A percentile compares a stretch with the other conserved stretches of the same genome.
These are phyloP conservation scores for Saccharomycopsis crataegensis DNA, from an alignment of 1,139 yeast species.

Conservation along the genomic window DNA sequence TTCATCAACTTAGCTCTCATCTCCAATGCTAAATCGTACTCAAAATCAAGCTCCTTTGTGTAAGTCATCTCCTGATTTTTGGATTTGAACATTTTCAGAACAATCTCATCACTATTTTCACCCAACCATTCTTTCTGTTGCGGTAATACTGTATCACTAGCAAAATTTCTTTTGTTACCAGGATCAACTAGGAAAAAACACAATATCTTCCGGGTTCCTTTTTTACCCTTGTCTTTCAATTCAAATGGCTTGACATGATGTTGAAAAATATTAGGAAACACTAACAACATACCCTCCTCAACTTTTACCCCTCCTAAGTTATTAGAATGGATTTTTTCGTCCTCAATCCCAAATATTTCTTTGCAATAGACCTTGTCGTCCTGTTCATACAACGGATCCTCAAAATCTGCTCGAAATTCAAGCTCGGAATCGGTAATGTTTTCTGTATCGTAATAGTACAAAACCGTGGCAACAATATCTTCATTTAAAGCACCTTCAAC, in stretches of 20 bases:
- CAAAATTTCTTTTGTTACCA: slow-evolving; percentile 27
- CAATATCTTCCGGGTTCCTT: slow-evolving; percentile 36
- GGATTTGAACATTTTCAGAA: neutral
- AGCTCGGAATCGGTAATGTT: slow-evolving; percentile 35
- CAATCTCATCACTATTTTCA: slow-evolving; percentile 16
- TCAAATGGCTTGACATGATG: slow-evolving; percentile 37
- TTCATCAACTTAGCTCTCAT: slow-evolving; percentile 30
- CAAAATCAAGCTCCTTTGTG: neutral
- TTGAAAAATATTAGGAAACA: slow-evolving; percentile 37
- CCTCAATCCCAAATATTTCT: slow-evolving; percentile 31
- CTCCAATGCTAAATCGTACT: no score
- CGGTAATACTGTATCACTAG: slow-evolving; percentile 35
- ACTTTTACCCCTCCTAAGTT: slow-evolving; percentile 29
- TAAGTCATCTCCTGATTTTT: neutral
- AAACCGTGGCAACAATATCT: slow-evolving; percentile 37
- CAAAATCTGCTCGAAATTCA: slow-evolving; percentile 29
- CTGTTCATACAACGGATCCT: slow-evolving; percentile 35
- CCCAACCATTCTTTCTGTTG: slow-evolving; percentile 37
- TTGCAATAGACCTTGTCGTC: slow-evolving; percentile 29
- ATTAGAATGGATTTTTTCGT: slow-evolving; percentile 25
- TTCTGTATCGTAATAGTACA: slow-evolving; percentile 38
- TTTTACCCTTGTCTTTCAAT: slow-evolving; percentile 31
- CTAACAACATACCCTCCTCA: slow-evolving; percentile 28
- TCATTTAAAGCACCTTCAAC: slow-evolving; percentile 39
- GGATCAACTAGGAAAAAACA: slow-evolving; percentile 39